These are phyloP conservation scores for Hevea brasiliensis DNA, from an alignment of 345 rosid genomes.

Conservation along the genomic window DNA sequence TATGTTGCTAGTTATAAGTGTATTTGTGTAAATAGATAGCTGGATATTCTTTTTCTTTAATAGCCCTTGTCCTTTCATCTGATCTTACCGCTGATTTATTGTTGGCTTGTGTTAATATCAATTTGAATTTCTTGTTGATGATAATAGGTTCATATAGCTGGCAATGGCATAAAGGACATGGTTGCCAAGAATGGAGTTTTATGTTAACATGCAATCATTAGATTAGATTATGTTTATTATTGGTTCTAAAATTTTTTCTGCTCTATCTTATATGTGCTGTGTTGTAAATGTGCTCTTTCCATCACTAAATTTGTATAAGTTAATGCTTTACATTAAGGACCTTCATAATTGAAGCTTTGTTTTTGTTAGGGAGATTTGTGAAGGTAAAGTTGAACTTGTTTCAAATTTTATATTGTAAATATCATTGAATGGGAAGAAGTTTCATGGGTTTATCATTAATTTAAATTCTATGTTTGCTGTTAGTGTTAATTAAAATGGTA, in stretches of 20 bases:
- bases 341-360: background rate
- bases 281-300: background rate
- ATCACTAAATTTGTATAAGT: background rate
- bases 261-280: background rate
- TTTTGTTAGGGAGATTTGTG: background rate
- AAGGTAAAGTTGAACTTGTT: background rate
- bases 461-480: background rate
- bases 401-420: background rate
- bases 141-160: background rate
- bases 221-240: background rate
- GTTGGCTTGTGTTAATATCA: background rate
- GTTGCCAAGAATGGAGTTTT: background rate
- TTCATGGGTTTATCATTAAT: background rate
- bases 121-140: background rate
- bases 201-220: background rate
- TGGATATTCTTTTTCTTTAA: background rate
- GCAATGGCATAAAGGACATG: too few relatives aligned
- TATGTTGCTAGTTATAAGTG: slow-evolving; percentile 39
- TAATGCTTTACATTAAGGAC: background rate
- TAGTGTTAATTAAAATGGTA: background rate
- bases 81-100: background rate
- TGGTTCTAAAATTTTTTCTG: background rate
- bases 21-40: background rate
- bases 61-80: background rate
- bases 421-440: background rate